phyloP scores from a whole-genome alignment of 2,329 filamentous ascomycete species.

The Pleomassaria siparia region DNA sequence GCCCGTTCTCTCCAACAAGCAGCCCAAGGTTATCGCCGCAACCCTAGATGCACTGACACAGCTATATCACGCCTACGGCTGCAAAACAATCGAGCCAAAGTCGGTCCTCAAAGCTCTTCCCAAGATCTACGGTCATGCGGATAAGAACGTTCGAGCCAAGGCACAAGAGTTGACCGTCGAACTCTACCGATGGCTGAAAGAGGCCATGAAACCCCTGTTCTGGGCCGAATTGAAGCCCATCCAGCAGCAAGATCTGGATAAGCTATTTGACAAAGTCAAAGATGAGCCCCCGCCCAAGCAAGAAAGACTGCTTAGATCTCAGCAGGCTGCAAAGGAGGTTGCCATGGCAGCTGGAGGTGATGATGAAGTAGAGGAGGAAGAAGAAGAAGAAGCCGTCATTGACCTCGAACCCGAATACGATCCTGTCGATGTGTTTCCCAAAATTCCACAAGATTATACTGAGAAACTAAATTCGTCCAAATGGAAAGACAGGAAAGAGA shows the following conservation, averaged over 20 bases:
- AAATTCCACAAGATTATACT: conserved; percentile 77
- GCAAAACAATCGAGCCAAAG: conserved; percentile 92
- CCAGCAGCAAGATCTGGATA: conserved; percentile 90
- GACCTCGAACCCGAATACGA: conserved; percentile 69
- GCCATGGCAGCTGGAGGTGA: conserved; percentile 63
- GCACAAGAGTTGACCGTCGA: conserved; percentile 90
- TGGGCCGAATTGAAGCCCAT: conserved; percentile 95
- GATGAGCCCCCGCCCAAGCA: conserved; percentile 85
- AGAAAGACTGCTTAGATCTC: conserved; percentile 81
- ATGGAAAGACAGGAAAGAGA: conserved; percentile 98
- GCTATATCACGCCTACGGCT: conserved; percentile 92
- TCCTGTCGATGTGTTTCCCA: conserved; percentile 81
- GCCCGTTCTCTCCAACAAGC: conserved; percentile 80
- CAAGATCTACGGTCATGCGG: conserved; percentile 90
- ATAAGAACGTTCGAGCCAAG: conserved; percentile 96
- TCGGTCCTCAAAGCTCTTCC: conserved; percentile 84
- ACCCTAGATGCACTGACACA: conserved; percentile 75
- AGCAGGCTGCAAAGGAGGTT: conserved; percentile 80
- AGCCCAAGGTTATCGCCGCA: conserved; percentile 82
- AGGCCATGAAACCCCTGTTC: conserved; percentile 98
- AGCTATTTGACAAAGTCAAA: conserved; percentile 91
- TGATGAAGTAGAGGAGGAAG: conserved; percentile 45
- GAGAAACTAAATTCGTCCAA: conserved; percentile 88
- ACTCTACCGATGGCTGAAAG: conserved; percentile 93
- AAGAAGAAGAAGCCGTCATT: conserved; percentile 68